Conservation (phyloP, 352 stramenopile species). For the Globisporangium perplexum region DNA sequence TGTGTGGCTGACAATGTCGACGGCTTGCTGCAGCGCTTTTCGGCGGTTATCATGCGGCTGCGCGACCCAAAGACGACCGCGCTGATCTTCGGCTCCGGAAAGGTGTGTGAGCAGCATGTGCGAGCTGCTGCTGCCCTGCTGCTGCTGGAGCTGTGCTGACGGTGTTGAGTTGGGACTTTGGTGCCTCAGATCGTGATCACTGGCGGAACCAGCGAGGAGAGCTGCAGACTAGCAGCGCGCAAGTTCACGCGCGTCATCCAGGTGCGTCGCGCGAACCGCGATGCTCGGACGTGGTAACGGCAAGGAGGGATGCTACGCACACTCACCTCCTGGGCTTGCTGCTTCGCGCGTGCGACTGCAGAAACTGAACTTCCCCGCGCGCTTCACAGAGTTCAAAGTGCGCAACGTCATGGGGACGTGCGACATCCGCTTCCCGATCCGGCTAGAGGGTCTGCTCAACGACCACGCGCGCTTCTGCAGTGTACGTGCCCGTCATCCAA, state of each 20-base stretch:
- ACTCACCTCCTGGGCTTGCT: neutral
- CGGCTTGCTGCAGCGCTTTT: conserved; percentile 76
- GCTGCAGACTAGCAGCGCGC: conserved; percentile 71
- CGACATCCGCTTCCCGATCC: conserved; percentile 98
- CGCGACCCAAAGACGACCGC: conserved; percentile 96
- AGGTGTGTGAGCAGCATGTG: conserved; percentile 53
- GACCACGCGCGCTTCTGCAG: conserved; percentile 94
- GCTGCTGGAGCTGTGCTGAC: neutral
- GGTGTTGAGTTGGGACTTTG: neutral
- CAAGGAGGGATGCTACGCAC: neutral
- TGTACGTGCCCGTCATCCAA: conserved; percentile 46
- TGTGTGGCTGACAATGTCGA: neutral
- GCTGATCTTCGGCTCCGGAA: conserved; percentile 97
- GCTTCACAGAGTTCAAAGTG: conserved; percentile 89
- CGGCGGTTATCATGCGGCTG: conserved; percentile 94
- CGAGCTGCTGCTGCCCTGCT: neutral
- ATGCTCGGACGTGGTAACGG: too few relatives aligned
- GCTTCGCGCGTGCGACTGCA: conserved; percentile 16
- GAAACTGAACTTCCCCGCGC: conserved; percentile 86
- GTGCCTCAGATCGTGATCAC: conserved; percentile 77
- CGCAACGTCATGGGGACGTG: conserved; percentile 99
- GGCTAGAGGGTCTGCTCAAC: conserved; percentile 97
- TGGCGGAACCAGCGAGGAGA: conserved; percentile 77
- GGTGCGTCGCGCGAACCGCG: conserved; percentile 26
- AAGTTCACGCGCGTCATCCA: conserved; percentile 87